These are phyloP conservation scores for Magnusiomyces paraingens DNA, from an alignment of 1,139 yeast species.

Conservation along the genomic window DNA sequence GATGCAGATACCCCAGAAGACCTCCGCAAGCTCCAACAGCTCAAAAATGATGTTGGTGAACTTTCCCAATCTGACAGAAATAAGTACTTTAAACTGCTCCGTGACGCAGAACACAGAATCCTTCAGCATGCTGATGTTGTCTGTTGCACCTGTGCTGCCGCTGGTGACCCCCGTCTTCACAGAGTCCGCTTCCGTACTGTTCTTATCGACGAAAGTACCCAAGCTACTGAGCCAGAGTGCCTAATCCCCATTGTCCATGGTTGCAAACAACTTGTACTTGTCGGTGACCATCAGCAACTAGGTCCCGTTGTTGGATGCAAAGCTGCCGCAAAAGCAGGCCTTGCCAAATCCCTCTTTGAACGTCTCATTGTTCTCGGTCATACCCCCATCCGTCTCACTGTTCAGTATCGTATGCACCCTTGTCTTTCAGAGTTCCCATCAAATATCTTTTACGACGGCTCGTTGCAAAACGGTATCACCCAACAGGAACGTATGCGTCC, in stretches of 20 bases:
- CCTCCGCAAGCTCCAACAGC: conserved; percentile 50
- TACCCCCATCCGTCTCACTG: conserved; percentile 78
- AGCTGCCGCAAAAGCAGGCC: conserved; percentile 79
- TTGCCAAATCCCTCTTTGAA: conserved; percentile 79
- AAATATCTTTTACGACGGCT: conserved; percentile 90
- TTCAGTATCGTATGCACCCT: conserved; percentile 96
- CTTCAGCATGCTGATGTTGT: conserved; percentile 67
- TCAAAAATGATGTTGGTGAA: conserved; percentile 67
- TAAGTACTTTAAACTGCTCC: conserved; percentile 39
- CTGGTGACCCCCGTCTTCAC: conserved; percentile 64
- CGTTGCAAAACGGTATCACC: conserved; percentile 86
- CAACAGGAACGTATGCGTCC: conserved; percentile 56
- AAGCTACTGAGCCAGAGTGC: conserved; percentile 89
- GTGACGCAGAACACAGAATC: conserved; percentile 45
- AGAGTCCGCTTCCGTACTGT: conserved; percentile 62
- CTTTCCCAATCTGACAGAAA: conserved; percentile 50
- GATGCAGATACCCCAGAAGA: conserved; percentile 43
- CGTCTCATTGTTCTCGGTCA: conserved; percentile 80
- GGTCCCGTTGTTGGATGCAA: conserved; percentile 85
- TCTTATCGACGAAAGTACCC: conserved; percentile 87
- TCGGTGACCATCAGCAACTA: conserved; percentile 93
- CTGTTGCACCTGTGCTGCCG: conserved; percentile 90
- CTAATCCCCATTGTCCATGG: conserved; percentile 85
- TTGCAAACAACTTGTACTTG: conserved; percentile 79
- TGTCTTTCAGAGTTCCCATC: conserved; percentile 79